These are phyloP conservation scores for Globisporangium paddicum DNA, from an alignment of 352 stramenopile species.

Conservation along the genomic window DNA sequence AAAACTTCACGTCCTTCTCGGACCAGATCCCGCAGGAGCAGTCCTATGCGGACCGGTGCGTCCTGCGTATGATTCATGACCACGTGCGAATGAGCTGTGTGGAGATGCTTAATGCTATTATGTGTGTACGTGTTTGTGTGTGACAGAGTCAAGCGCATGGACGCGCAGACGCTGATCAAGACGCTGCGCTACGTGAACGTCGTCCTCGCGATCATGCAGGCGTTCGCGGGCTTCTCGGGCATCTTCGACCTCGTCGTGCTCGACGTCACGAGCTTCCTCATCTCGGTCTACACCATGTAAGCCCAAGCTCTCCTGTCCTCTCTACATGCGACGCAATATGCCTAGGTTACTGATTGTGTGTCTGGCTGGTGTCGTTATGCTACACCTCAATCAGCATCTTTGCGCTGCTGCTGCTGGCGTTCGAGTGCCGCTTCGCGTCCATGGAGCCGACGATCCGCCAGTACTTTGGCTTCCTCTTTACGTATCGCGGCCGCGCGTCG, in stretches of 20 bases:
- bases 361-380: constrained; percentile 2
- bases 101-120: not conserved
- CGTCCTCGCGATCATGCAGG: constrained; percentile 71
- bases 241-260: constrained; percentile 84
- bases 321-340: not conserved
- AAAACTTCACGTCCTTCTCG: constrained; percentile 14
- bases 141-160: constrained; percentile 57
- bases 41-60: constrained; percentile 13
- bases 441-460: constrained; percentile 85
- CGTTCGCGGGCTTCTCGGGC: constrained; percentile 75
- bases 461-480: constrained; percentile 87
- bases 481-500: constrained; percentile 74
- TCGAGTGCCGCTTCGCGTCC: constrained; percentile 84
- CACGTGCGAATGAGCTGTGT: constrained; percentile 2
- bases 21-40: constrained; percentile 18
- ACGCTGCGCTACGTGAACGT: constrained; percentile 85
- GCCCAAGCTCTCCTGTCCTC: too few relatives aligned
- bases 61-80: not conserved
- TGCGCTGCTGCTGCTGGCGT: constrained; percentile 73
- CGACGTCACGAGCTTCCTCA: constrained; percentile 85
- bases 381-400: constrained; percentile 80
- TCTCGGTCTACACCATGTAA: constrained; percentile 85
- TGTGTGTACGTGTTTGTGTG: too few relatives aligned
- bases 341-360: not conserved
- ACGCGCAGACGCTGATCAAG: constrained; percentile 64